These are phyloP conservation scores for Pseudonitzschia delicatissima DNA, from an alignment of 108 stramenopile genomes.

Conservation along the genomic window DNA sequence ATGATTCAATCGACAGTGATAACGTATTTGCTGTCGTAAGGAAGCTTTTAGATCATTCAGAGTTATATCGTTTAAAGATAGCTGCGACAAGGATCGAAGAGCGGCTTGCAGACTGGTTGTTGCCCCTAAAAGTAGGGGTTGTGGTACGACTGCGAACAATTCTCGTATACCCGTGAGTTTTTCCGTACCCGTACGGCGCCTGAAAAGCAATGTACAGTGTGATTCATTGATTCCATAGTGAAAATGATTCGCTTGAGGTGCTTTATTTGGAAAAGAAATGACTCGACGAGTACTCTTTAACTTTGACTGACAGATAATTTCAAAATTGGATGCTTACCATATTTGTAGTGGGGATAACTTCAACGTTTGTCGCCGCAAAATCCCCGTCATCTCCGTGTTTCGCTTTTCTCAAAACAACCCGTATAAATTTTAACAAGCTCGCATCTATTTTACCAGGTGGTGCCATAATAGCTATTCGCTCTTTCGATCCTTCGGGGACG, in stretches of 20 bases:
- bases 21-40: slow-evolving; percentile 70
- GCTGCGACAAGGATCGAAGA: neutral
- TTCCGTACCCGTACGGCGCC: slow-evolving; percentile 89
- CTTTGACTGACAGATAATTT: neutral
- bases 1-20: slow-evolving; percentile 83
- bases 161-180: slow-evolving; percentile 81
- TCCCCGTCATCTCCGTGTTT: slow-evolving; percentile 11
- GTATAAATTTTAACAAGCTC: slow-evolving; percentile 17
- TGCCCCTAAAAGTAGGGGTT: slow-evolving; percentile 54
- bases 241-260: no score
- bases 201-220: no score
- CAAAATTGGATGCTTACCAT: slow-evolving; percentile 18
- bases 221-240: no score
- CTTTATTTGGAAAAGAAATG: no score
- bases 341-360: slow-evolving; percentile 53
- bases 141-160: slow-evolving; percentile 62
- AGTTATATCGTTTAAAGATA: slow-evolving; percentile 11
- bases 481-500: slow-evolving; percentile 25
- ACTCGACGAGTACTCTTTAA: no score
- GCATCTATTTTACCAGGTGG: slow-evolving; percentile 41
- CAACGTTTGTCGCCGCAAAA: slow-evolving; percentile 21
- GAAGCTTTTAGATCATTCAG: slow-evolving; percentile 43
- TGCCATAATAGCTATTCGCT: slow-evolving; percentile 39
- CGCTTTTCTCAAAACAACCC: slow-evolving; percentile 18
- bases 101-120: slow-evolving; percentile 30